phyloP scores from a whole-genome alignment of 257 asterid genomes.

The Solanum paucissectum region DNA sequence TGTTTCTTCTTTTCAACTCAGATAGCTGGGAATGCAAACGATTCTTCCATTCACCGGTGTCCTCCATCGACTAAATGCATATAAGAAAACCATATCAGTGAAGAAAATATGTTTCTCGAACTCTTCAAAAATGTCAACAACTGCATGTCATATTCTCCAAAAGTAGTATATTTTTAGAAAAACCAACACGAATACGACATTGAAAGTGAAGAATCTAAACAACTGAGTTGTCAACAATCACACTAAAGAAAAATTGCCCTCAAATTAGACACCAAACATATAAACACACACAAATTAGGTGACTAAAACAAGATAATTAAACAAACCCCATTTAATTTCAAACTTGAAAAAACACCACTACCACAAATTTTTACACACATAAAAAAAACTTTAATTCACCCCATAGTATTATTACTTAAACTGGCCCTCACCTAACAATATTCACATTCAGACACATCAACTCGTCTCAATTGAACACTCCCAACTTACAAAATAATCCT shows the following conservation, averaged over 20 bases:
- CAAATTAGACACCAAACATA: not conserved
- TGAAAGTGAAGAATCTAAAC: not conserved
- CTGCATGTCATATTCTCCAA: not conserved
- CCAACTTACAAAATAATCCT: not conserved
- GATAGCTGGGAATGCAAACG: constrained; percentile 67
- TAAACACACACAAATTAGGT: not conserved
- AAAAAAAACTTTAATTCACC: not conserved
- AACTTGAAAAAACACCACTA: not conserved
- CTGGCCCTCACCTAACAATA: not conserved
- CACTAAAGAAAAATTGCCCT: not conserved
- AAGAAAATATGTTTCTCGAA: not conserved
- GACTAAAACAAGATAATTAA: not conserved
- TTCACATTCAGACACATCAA: not conserved
- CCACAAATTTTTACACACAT: not conserved
- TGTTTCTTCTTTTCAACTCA: constrained; percentile 51
- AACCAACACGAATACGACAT: not conserved
- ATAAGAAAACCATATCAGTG: constrained; percentile 1
- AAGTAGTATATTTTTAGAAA: no score
- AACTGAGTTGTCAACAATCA: not conserved
- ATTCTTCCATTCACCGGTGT: constrained; percentile 49
- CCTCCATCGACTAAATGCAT: constrained; percentile 38
- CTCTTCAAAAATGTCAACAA: not conserved
- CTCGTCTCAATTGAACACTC: not conserved
- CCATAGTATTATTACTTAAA: not conserved
- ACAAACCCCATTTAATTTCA: not conserved